These are phyloP conservation scores for Posidonia australis DNA, from an alignment of 106 monocot genomes.

Conservation along the genomic window DNA sequence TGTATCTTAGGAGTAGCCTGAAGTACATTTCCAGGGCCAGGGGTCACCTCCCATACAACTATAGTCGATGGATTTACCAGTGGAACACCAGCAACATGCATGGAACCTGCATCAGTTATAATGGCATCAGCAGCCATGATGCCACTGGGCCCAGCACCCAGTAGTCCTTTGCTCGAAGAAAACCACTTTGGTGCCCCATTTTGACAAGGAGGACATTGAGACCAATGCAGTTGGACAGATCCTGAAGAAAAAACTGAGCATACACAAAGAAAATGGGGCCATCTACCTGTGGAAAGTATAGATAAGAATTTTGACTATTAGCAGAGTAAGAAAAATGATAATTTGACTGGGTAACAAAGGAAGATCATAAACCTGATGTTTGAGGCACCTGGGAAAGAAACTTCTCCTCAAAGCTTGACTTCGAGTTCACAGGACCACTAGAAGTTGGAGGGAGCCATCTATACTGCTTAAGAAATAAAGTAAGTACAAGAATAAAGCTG, in stretches of 20 bases:
- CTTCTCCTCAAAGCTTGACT: conserved; percentile 72
- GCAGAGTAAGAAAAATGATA: too few species aligned
- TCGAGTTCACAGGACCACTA: conserved; percentile 31
- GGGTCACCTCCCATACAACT: conserved; percentile 99
- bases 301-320: neutral
- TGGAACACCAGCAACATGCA: conserved; percentile 98
- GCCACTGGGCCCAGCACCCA: conserved; percentile 97
- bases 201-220: conserved; percentile 71
- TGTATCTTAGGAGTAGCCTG: conserved; percentile 59
- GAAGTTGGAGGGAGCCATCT: conserved; percentile 78
- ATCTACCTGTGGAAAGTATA: conserved; percentile 50
- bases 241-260: conserved; percentile 99
- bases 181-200: conserved; percentile 59
- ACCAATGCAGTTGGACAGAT: conserved; percentile 96
- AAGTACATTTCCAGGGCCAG: conserved; percentile 87
- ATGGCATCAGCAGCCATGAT: conserved; percentile 99
- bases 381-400: conserved; percentile 67
- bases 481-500: neutral
- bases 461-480: conserved; percentile 27
- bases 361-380: conserved; percentile 44
- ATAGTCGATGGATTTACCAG: conserved; percentile 98
- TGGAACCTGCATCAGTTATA: conserved; percentile 76
- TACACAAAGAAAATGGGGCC: conserved; percentile 93
- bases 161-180: conserved; percentile 91
- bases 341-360: neutral